Evolutionary conservation across 108 stramenopile species (phyloP), one percentile per base, ranked within the genome.

Genomic region (Cyclotella choctawhatcheeana): DNA sequence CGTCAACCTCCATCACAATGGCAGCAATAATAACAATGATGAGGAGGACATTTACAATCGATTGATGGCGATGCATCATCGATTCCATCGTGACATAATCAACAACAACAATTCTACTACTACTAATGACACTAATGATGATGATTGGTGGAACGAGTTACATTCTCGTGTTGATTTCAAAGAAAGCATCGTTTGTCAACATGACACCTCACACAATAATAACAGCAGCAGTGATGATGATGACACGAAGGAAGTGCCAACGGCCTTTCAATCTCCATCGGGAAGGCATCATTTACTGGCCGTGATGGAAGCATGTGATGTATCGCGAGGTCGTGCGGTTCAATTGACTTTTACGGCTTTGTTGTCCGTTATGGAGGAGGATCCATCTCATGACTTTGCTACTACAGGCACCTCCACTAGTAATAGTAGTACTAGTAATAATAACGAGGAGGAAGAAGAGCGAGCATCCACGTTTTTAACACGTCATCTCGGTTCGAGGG

Each of bases 321-420:
- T 89, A 4, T 52, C 73, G 1, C 12, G 56, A 26, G 69, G 69
- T 30, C 13, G 75, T 30, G 86, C 81, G 10, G 67, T 85, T 8
- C 61, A 86, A 52, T 63, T 86, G 43, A 89, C 88, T 7, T 62
- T 86, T 72, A 70, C 77, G 24, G 58, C 85, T 3, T 59, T 89
- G 32, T 37, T 76, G 24, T 50, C 17, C n/a, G 63, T 63, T 30
- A 7, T 24, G 16, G 21, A 33, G 5, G 25, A 54, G 33, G 32
- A 54, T 40, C n/a, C n/a, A n/a, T 40, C 37, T 40, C 37, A 6
- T 40, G 8, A 40, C 8, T 40, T 40, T 40, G 6, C 37, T 40
- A 40, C 37, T 12, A 6, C 12, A 6, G 12, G 12, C 37, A 40
- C 6, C 37, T 40, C 30, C 27, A 0, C 8, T 1, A 6, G 29